A percentile compares a stretch with the other conserved stretches of the same genome.
These are phyloP conservation scores for Phytophthora foliorum DNA, from an alignment of 352 stramenopile genomes.

Conservation along the genomic window DNA sequence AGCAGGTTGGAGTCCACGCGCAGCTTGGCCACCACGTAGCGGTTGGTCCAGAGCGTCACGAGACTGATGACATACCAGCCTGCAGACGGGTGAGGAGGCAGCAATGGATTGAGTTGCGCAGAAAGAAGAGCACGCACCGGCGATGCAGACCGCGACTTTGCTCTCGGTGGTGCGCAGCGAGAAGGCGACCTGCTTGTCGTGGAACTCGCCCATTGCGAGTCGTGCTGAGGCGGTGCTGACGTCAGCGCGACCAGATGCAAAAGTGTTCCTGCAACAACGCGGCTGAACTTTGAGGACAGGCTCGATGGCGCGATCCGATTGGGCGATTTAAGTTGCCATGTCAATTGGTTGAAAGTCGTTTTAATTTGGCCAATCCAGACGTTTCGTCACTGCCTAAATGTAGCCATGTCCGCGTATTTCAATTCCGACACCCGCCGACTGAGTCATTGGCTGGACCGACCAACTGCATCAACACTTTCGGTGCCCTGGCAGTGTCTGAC, in stretches of 20 bases:
- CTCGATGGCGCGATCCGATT: slow-evolving; percentile 14
- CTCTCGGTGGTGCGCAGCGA: slow-evolving; percentile 46
- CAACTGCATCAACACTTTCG: background rate
- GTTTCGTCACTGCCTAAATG: slow-evolving; percentile 24
- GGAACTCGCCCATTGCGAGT: slow-evolving; percentile 32
- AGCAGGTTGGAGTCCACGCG: slow-evolving; percentile 82
- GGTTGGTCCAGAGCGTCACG: slow-evolving; percentile 86
- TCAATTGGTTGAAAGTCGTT: background rate
- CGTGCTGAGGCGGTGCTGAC: slow-evolving; percentile 6
- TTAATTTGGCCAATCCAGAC: slow-evolving; percentile 13
- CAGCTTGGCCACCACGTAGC: slow-evolving; percentile 82
- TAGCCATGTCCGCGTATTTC: slow-evolving; percentile 26
- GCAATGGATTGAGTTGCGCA: background rate
- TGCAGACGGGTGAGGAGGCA: slow-evolving; percentile 30
- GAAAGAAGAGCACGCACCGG: slow-evolving; percentile 43
- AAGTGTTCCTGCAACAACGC: slow-evolving; percentile 22
- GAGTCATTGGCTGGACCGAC: background rate
- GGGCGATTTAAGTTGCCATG: slow-evolving; percentile 8
- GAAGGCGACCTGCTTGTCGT: slow-evolving; percentile 42
- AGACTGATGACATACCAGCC: slow-evolving; percentile 87
- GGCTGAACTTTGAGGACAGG: slow-evolving; percentile 31
- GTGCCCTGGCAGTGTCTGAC: slow-evolving; percentile 3
- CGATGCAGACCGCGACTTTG: slow-evolving; percentile 73
- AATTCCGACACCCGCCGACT: slow-evolving; percentile 5
- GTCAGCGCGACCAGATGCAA: slow-evolving; percentile 12